A percentile compares a stretch with the other conserved stretches of the same genome.
Conservation (phyloP, 805 yeast genomes). For the Yamadazyma kitorensis region DNA sequence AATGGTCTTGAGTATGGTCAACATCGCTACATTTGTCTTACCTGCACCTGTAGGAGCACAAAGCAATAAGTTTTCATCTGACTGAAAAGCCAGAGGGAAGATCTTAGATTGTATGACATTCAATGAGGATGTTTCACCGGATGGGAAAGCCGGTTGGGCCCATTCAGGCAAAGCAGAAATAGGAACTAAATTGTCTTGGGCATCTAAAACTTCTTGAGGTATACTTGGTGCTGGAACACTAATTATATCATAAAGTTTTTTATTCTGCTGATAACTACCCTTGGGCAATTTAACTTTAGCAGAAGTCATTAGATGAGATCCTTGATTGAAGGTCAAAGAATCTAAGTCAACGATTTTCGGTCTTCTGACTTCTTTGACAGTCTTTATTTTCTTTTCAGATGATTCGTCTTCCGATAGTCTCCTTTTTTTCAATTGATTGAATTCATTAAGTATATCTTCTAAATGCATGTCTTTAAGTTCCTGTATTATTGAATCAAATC, state of each 20-base stretch:
- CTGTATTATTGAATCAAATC: slow-evolving; percentile 22
- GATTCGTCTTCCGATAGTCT: slow-evolving; percentile 13
- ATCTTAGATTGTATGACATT: slow-evolving; percentile 85
- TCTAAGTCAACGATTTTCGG: slow-evolving; percentile 65
- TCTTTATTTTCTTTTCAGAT: slow-evolving; percentile 7
- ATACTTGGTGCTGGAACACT: slow-evolving; percentile 82
- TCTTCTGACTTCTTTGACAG: slow-evolving; percentile 17
- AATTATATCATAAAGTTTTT: slow-evolving; percentile 79
- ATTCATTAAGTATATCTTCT: slow-evolving; percentile 23
- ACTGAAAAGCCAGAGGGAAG: slow-evolving; percentile 69
- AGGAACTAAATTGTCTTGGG: slow-evolving; percentile 46
- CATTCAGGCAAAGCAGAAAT: slow-evolving; percentile 72
- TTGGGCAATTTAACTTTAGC: slow-evolving; percentile 72
- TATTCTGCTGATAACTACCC: slow-evolving; percentile 76
- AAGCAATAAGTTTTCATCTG: slow-evolving; percentile 69
- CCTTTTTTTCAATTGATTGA: slow-evolving; percentile 38
- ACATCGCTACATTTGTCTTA: slow-evolving; percentile 93
- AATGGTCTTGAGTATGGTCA: slow-evolving; percentile 66
- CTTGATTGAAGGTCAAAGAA: slow-evolving; percentile 65
- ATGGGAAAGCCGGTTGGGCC: slow-evolving; percentile 76
- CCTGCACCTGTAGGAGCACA: slow-evolving; percentile 99
- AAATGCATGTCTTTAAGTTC: slow-evolving; percentile 47
- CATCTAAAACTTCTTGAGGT: slow-evolving; percentile 37
- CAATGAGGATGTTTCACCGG: slow-evolving; percentile 59
- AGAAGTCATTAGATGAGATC: slow-evolving; percentile 63